Base-by-base conservation (phyloP, 495 filamentous ascomycete species). In the Sordaria brevicollis region DNA sequence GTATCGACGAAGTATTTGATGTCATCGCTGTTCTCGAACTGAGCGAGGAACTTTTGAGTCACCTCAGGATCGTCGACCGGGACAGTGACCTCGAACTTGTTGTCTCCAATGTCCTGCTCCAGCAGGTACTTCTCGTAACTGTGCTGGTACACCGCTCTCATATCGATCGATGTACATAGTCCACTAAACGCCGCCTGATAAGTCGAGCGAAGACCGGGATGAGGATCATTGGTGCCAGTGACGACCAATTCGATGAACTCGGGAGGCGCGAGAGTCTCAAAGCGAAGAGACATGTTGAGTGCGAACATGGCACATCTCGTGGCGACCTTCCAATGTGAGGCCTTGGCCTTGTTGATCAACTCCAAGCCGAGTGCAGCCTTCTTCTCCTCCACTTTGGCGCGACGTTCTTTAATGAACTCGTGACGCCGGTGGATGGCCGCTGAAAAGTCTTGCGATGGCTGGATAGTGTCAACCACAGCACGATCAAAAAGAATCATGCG, bases 291-390 rank as follows among this genome's bases (percentile, higher is more conserved):
- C 72, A 96, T 86, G 69, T 93, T 94, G 70, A 94, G 87, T 17
- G 96, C 90, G 72, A 98, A 94, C 29, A 93, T 91, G 15, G 91
- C 92, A 49, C 93, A 94, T 34, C 95, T 85, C 70, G 88, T 92
- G 10, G 93, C 94, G 71, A 96, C 92, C 84, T 96, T 98, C 95
- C 95, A 99, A 76, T 98, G 96, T 0, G 92, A 91, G 29, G 87
- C 85, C 69, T 88, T 87, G 1, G 92, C 90, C 67, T 93, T 78
- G 41, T 92, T 88, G 3, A 94, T 89, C 41, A 99, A 85, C 74
- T 97, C 92, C 69, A 90, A 81, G 0, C 93, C 92, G 17, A 98
- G 81, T 5, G 88, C 86, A 0, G 89, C 84, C 81, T 97, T 98
- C 81, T 91, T 93, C 68, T 83, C 83, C 76, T 98, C 94, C 17